Conservation (phyloP, 2,329 filamentous ascomycete species). For the Colletotrichum horii region DNA sequence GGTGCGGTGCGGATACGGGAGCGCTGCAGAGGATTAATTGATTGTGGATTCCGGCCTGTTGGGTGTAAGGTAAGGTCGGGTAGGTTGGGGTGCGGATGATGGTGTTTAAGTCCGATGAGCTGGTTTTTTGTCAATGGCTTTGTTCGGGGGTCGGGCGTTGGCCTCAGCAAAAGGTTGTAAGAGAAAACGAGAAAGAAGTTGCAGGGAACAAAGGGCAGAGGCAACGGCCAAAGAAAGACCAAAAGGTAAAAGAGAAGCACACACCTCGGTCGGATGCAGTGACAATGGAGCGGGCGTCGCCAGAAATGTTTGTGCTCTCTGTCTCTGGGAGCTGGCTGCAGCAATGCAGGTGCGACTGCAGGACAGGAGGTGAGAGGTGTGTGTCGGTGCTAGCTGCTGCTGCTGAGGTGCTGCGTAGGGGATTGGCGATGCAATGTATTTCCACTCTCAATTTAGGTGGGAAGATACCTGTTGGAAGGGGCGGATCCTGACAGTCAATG, state of each 20-base stretch:
- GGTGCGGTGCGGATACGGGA: neutral
- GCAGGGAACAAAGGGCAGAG: neutral
- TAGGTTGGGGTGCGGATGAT: neutral
- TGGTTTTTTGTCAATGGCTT: neutral
- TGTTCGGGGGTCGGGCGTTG: neutral
- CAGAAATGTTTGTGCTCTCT: neutral
- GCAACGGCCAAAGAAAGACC: neutral
- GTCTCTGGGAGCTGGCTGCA: neutral
- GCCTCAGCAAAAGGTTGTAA: neutral
- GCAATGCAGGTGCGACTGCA: neutral
- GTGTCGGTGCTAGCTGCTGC: neutral
- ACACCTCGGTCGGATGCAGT: neutral
- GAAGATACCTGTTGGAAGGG: neutral
- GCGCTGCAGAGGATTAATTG: neutral
- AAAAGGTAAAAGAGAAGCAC: neutral
- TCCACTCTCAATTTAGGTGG: neutral
- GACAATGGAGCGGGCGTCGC: neutral
- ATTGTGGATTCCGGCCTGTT: neutral
- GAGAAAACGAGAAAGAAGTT: neutral
- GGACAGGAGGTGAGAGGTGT: neutral
- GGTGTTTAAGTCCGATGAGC: slow-evolving; percentile 7
- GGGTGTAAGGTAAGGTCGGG: neutral
- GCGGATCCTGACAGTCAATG: neutral
- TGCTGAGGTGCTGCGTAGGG: neutral
- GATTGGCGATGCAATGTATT: neutral